Conservation (phyloP, 176 grass and related monocot species). For the Bromus sterilis region DNA sequence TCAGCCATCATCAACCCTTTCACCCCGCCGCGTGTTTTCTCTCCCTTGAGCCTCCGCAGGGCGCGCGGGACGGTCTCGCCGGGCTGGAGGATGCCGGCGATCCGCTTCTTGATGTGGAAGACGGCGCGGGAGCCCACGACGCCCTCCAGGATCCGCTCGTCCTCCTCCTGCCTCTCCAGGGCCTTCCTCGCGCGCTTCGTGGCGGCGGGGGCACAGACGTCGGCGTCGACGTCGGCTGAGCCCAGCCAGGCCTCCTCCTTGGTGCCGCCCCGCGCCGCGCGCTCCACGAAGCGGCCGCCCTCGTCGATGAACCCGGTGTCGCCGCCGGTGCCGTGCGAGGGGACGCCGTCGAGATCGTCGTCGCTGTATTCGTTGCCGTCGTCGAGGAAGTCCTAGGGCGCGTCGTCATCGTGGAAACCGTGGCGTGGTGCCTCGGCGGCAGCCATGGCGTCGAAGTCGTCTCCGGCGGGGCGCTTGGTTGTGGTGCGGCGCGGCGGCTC, state of each 20-base stretch:
- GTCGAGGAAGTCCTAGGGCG: neutral
- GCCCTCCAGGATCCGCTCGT: neutral
- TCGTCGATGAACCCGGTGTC: neutral
- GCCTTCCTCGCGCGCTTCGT: neutral
- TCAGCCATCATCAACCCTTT: neutral
- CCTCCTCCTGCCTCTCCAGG: neutral
- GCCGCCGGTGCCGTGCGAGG: neutral
- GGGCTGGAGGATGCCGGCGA: neutral
- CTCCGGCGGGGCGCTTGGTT: neutral
- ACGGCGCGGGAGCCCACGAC: neutral
- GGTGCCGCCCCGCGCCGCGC: neutral
- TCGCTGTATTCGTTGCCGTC: neutral
- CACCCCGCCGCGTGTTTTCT: neutral
- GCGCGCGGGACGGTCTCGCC: neutral
- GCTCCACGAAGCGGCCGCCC: neutral
- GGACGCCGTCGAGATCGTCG: neutral
- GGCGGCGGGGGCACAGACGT: rapidly evolving
- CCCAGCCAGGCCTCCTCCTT: neutral
- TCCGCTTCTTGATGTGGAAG: neutral
- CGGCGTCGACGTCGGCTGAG: neutral
- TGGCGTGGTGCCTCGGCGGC: neutral
- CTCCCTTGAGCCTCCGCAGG: neutral
- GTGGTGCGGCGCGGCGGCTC: neutral
- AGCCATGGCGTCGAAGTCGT: neutral
- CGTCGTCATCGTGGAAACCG: neutral